These are phyloP conservation scores for Penicillium fuscoglaucum DNA, from an alignment of 2,329 filamentous ascomycete genomes.

Conservation along the genomic window DNA sequence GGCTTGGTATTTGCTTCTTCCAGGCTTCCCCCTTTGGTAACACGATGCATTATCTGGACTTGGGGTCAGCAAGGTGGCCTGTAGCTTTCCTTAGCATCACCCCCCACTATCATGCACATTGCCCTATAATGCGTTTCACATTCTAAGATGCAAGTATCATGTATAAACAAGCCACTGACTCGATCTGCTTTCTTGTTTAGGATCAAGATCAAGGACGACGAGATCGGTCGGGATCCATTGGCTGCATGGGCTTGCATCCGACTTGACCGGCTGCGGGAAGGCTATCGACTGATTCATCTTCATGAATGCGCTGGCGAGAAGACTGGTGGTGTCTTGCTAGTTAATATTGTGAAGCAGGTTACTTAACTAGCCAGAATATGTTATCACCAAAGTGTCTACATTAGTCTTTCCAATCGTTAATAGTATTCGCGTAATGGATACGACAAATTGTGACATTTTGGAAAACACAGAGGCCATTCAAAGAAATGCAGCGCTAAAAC, in stretches of 20 bases:
- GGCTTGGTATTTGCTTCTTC: conserved; percentile 1
- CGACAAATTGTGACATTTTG: background rate
- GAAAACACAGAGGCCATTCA: too few relatives aligned
- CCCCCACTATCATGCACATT: background rate
- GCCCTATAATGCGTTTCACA: background rate
- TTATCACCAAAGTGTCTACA: background rate
- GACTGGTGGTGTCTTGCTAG: conserved; percentile 68
- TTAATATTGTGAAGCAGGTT: conserved; percentile 66
- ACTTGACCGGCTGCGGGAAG: conserved; percentile 73
- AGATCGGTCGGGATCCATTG: conserved; percentile 73
- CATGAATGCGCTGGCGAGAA: conserved; percentile 66
- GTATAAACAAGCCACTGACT: background rate
- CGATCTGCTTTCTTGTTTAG: conserved; percentile 37
- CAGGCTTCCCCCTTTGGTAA: background rate
- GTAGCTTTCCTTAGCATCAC: background rate
- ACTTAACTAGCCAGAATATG: conserved; percentile 7
- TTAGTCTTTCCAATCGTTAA: background rate
- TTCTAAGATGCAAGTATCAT: background rate
- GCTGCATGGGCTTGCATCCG: conserved; percentile 88
- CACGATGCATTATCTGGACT: background rate
- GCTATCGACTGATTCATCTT: conserved; percentile 76
- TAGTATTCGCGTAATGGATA: background rate
- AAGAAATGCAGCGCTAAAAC: background rate
- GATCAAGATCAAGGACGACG: conserved; percentile 86
- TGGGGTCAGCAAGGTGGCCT: conserved; percentile 1